Conservation (phyloP, 208 protist species). For the Blastocrithidia nonstop region DNA sequence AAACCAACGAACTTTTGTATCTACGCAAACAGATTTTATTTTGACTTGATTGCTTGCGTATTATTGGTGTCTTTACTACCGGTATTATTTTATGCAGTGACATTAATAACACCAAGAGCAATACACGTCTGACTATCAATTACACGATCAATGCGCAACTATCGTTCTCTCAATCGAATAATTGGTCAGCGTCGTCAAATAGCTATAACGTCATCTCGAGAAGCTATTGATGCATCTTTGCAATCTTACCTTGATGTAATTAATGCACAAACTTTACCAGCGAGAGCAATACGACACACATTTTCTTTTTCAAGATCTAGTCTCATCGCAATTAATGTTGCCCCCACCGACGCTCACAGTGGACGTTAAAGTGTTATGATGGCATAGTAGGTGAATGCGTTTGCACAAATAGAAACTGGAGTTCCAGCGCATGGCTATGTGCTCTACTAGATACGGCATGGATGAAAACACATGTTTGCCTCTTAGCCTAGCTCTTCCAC, state of each 20-base stretch:
- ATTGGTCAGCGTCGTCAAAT: constrained; percentile 38
- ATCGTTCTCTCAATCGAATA: constrained; percentile 23
- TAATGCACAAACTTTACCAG: constrained; percentile 21
- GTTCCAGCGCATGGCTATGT: background rate
- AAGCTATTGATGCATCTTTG: background rate
- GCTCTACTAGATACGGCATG: too few species aligned
- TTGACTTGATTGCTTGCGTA: constrained; percentile 8
- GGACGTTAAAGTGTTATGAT: constrained; percentile 43
- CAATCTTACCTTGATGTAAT: constrained; percentile 4
- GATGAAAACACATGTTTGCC: constrained; percentile 9
- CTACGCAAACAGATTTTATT: constrained; percentile 34
- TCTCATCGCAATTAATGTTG: constrained; percentile 42
- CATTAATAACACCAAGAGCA: constrained; percentile 32
- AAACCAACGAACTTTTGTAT: constrained; percentile 61
- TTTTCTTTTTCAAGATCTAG: constrained; percentile 56
- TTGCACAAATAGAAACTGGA: constrained; percentile 7
- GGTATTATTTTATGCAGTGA: background rate
- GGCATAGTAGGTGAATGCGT: constrained; percentile 23
- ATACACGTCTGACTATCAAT: constrained; percentile 54
- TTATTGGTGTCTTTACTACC: background rate
- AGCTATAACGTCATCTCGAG: background rate
- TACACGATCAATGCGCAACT: constrained; percentile 45
- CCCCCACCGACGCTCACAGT: constrained; percentile 13
- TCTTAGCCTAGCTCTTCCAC: constrained; percentile 32
- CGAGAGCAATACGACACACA: constrained; percentile 58